phyloP scores from a whole-genome alignment of 345 rosid genomes.

The Reutealis trisperma region DNA sequence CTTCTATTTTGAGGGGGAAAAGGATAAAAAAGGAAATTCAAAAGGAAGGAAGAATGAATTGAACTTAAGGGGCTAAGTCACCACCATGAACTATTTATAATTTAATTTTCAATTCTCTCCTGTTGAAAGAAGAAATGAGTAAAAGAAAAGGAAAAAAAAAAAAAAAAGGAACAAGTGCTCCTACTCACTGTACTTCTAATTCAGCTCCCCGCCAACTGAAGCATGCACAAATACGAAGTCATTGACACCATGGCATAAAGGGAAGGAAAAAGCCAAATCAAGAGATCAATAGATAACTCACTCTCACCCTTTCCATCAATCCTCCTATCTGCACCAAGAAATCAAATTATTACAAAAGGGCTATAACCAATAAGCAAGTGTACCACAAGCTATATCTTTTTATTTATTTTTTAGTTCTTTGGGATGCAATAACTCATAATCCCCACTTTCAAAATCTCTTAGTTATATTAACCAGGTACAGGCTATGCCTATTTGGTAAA shows the following conservation, averaged over 20 bases:
- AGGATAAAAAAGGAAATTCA: neutral
- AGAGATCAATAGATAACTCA: conserved; percentile 7
- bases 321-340: conserved; percentile 30
- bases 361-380: neutral
- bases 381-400: neutral
- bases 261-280: conserved; percentile 23
- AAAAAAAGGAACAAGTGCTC: conserved; percentile 19
- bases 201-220: conserved; percentile 36
- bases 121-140: neutral
- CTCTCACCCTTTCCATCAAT: conserved; percentile 11
- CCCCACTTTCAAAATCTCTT: too few relatives aligned
- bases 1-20: conserved; percentile 3
- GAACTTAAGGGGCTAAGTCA: conserved; percentile 29
- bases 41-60: conserved; percentile 22
- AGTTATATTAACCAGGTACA: too few relatives aligned
- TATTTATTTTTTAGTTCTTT: neutral
- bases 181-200: conserved; percentile 43
- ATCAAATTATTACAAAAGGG: neutral
- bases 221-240: conserved; percentile 14
- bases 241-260: conserved; percentile 17
- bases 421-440: too few relatives aligned
- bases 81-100: conserved; percentile 42
- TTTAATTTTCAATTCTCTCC: conserved; percentile 28
- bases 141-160: neutral
- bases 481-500: too few relatives aligned